Evolutionary conservation across 2,329 filamentous ascomycete genomes (phyloP).

Genomic region (Diplodia mutila): DNA sequence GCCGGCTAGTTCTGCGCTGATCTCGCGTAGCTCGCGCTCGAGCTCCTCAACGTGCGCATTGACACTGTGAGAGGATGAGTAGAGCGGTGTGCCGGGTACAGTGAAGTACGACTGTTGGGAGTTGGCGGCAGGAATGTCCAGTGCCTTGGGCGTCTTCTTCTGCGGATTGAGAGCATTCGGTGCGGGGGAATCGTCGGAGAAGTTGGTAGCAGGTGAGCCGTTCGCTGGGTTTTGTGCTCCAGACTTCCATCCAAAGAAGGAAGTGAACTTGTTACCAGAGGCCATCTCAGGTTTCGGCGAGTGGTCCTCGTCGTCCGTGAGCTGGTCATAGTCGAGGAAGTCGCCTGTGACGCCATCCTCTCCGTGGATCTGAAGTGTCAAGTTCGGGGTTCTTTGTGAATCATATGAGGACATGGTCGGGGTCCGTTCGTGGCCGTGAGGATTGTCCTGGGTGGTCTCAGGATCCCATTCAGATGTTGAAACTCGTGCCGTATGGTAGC

Average conservation of each 20-base stretch:
- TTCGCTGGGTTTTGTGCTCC: slow-evolving; percentile 54
- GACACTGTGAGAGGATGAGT: slow-evolving; percentile 48
- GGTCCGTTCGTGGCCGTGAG: slow-evolving; percentile 37
- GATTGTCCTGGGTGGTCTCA: slow-evolving; percentile 30
- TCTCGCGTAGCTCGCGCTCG: slow-evolving; percentile 91
- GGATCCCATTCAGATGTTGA: slow-evolving; percentile 34
- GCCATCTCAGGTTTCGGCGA: slow-evolving; percentile 29
- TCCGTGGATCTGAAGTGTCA: slow-evolving; percentile 38
- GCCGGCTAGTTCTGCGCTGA: slow-evolving; percentile 87
- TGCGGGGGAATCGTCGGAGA: slow-evolving; percentile 62
- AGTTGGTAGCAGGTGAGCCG: slow-evolving; percentile 65
- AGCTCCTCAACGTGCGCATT: slow-evolving; percentile 77
- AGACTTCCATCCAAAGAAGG: slow-evolving; percentile 70
- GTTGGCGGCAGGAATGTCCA: slow-evolving; percentile 58
- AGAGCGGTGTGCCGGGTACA: slow-evolving; percentile 51
- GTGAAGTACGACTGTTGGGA: slow-evolving; percentile 49
- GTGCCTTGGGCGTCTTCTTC: slow-evolving; percentile 47
- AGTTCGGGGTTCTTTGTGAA: slow-evolving; percentile 36
- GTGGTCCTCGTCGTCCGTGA: slow-evolving; percentile 34
- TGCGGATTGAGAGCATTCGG: slow-evolving; percentile 51
- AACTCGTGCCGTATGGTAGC: slow-evolving; percentile 36
- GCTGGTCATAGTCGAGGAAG: slow-evolving; percentile 40
- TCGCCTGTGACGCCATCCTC: slow-evolving; percentile 41
- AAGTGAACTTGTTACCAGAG: slow-evolving; percentile 60
- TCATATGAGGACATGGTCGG: slow-evolving; percentile 44